A percentile compares a stretch with the other conserved stretches of the same genome.
These are phyloP conservation scores for Nothophytophthora sp. DNA, from an alignment of 352 stramenopile species.

Conservation along the genomic window DNA sequence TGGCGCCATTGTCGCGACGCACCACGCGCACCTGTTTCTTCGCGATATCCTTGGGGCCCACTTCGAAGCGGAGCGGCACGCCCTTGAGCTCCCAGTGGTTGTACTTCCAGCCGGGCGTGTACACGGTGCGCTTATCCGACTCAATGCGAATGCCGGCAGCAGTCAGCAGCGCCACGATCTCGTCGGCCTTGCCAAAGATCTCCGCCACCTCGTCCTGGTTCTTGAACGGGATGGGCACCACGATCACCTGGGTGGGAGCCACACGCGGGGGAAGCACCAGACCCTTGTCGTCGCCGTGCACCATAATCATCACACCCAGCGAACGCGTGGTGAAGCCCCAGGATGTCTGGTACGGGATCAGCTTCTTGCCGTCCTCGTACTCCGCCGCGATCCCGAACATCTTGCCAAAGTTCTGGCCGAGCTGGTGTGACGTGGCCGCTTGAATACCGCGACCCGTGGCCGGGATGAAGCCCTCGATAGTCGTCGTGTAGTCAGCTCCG, in stretches of 20 bases:
- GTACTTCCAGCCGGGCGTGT: constrained; percentile 99
- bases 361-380: constrained; percentile 94
- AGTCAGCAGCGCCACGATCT: constrained; percentile 75
- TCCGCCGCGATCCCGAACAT: constrained; percentile 99
- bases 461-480: constrained; percentile 99
- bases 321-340: constrained; percentile 99
- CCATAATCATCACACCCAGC: constrained; percentile 99
- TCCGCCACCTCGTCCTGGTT: constrained; percentile 92
- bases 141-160: constrained; percentile 91
- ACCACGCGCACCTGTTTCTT: constrained; percentile 94
- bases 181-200: constrained; percentile 87
- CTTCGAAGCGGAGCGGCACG: constrained; percentile 98
- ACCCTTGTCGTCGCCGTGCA: constrained; percentile 99
- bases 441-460: constrained; percentile 97
- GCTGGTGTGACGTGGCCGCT: constrained; percentile 98
- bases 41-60: constrained; percentile 97
- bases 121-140: constrained; percentile 94
- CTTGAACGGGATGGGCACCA: constrained; percentile 94
- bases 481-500: constrained; percentile 98
- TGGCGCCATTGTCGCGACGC: constrained; percentile 94
- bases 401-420: constrained; percentile 99
- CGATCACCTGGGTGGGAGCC: constrained; percentile 96
- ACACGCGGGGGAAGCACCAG: constrained; percentile 98
- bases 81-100: constrained; percentile 99
- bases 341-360: constrained; percentile 99